Base-by-base conservation (phyloP, 164 flowering plant species). In the Aristolochia fimbriata region DNA sequence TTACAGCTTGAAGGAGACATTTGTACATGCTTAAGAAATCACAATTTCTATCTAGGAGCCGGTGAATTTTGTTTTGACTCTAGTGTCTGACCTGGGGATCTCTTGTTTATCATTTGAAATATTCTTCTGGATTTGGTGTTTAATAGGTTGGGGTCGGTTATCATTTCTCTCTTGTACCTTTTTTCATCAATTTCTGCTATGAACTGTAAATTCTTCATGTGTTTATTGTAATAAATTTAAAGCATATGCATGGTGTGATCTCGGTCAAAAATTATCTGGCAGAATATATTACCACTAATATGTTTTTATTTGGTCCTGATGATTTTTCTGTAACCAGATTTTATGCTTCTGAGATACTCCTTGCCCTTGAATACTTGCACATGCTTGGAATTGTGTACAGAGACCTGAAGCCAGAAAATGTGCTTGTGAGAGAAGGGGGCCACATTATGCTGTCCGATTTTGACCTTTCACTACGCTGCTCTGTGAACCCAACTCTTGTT, bases 361-460 rank as follows among this genome's bases (percentile, higher is more conserved):
- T 57, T 0, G 67, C 61, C 50, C 30, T 64, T 15, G 67, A 64
- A 55, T 64, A 58, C 51, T 27, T 64, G 43, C 62, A 64, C 55
- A 64, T 64, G 67, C 67, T 64, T 21, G 62, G 67, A 23, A 37
- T 57, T 11, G 58, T 62, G 9, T 62, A 62, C 51, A 45, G 65
- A 43, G 65, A 62, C 52, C 45, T 55, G 25, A 64, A 57, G 61
- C 67, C 67, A 50, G 67, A 64, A 45, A 64, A 64, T 64, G 67
- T 57, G 15, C 61, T 57, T 20, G 61, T 64, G 47, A 64, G 66
- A n/a, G 66, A 63, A 8, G 66, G 49, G 21, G 66, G 66, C 47
- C 66, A 63, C 66, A 63, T 63, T n/a, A 55, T 63, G 66, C 66
- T 47, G 19, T 63, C 66, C 12, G 59, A 62, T 17, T 62, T 62